phyloP scores from a whole-genome alignment of 73 alveolate genomes.

The Halteria grandinella region DNA sequence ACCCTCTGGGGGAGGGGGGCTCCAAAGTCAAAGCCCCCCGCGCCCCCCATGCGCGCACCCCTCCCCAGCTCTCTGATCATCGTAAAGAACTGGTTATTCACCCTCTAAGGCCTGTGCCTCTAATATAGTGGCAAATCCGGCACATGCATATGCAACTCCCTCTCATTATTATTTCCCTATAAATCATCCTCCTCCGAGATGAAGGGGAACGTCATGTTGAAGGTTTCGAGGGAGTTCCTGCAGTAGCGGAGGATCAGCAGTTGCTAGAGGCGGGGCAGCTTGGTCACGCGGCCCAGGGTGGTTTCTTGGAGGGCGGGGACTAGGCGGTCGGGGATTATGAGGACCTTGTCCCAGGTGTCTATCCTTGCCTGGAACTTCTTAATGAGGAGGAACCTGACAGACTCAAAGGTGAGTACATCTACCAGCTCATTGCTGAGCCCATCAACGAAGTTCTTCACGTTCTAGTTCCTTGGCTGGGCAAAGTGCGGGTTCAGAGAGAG shows the following conservation, averaged over 20 bases:
- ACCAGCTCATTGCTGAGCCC: no score
- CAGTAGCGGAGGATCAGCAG: not conserved
- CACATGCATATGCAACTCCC: no score
- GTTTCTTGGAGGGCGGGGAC: not conserved
- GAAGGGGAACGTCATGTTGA: slow-evolving; percentile 11
- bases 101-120: no score
- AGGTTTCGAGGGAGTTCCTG: not conserved
- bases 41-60: no score
- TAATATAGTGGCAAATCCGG: no score
- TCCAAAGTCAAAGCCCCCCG: no score
- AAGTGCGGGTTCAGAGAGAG: not conserved
- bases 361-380: not conserved
- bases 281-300: not conserved
- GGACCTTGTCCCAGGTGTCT: not conserved
- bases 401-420: not conserved
- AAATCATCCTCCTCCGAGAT: not conserved
- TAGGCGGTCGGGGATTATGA: not conserved
- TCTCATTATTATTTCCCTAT: no score
- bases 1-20: no score
- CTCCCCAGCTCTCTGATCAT: no score
- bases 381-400: not conserved
- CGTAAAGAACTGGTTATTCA: no score
- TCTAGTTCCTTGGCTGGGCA: not conserved
- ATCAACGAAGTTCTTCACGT: no score
- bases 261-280: not conserved